Percentiles rank a stretch among this genome's conserved stretches.
These are phyloP conservation scores for Dichotomocladium elegans DNA, from an alignment of 371 early-diverging fungal genomes.

Conservation along the genomic window DNA sequence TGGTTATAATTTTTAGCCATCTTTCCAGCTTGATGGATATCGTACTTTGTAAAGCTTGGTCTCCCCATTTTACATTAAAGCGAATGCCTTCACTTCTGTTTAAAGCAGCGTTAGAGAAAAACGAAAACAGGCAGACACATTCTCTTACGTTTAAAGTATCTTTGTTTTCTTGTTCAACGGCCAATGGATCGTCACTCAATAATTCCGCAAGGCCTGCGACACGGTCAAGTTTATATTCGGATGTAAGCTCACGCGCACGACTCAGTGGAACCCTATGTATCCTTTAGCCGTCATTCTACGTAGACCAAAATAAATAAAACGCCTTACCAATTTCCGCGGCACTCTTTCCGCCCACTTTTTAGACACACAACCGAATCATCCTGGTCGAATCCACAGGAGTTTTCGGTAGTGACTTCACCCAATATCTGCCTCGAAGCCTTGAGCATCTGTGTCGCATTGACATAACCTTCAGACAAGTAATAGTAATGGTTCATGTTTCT, in stretches of 20 bases:
- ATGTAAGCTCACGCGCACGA: conserved; percentile 48
- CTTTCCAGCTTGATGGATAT: no score
- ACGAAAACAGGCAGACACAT: no score
- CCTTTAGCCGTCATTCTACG: not conserved
- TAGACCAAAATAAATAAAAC: not conserved
- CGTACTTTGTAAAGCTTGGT: no score
- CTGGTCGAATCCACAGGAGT: conserved; percentile 16
- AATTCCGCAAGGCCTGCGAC: conserved; percentile 39
- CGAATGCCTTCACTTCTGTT: no score
- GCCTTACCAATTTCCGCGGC: conserved; percentile 42
- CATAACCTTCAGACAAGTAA: conserved; percentile 44
- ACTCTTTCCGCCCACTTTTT: conserved; percentile 35
- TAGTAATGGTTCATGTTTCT: conserved; percentile 16
- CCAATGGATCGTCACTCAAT: conserved; percentile 40
- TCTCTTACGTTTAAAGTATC: not conserved
- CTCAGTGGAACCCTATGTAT: conserved; percentile 41
- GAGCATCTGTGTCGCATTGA: conserved; percentile 52
- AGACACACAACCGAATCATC: conserved; percentile 19
- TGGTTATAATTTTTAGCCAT: no score
- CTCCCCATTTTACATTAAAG: no score
- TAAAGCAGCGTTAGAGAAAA: no score
- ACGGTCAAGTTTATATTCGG: conserved; percentile 46
- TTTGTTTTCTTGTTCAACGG: conserved; percentile 2
- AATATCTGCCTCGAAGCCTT: conserved; percentile 45
- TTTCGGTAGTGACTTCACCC: conserved; percentile 46